Percentiles rank a stretch among this genome's conserved stretches.
phyloP scores from a whole-genome alignment of 352 stramenopile species.

The Globisporangium middletonii region DNA sequence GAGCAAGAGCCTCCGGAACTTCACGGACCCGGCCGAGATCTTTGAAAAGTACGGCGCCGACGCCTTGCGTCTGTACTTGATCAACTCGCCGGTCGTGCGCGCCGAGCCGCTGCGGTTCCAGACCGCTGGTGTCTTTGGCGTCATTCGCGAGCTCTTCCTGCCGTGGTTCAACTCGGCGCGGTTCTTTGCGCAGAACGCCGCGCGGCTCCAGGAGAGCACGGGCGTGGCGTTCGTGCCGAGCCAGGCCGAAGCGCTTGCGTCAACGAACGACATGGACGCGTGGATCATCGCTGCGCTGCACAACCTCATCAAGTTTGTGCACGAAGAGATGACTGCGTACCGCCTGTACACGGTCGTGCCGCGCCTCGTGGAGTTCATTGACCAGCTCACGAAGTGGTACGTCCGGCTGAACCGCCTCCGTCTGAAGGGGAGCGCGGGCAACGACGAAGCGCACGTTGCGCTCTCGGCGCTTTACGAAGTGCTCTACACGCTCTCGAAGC shows the following conservation, averaged over 20 bases:
- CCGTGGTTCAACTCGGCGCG: constrained; percentile 99
- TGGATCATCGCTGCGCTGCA: constrained; percentile 98
- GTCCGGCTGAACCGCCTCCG: constrained; percentile 97
- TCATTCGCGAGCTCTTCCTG: constrained; percentile 98
- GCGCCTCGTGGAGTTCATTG: constrained; percentile 96
- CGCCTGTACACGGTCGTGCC: constrained; percentile 99
- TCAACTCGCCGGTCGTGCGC: constrained; percentile 99
- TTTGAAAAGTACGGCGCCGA: constrained; percentile 98
- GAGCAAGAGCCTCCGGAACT: constrained; percentile 99
- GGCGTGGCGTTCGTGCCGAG: constrained; percentile 88
- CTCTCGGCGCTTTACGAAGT: constrained; percentile 98
- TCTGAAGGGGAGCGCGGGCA: constrained; percentile 93
- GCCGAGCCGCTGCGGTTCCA: constrained; percentile 98
- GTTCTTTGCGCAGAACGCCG: constrained; percentile 98
- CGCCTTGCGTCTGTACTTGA: constrained; percentile 98
- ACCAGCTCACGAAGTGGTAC: constrained; percentile 99
- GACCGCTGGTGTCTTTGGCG: constrained; percentile 93
- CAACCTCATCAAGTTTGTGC: constrained; percentile 97
- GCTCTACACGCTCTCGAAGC: constrained; percentile 90
- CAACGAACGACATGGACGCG: constrained; percentile 97
- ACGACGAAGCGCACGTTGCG: constrained; percentile 76
- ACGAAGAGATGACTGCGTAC: constrained; percentile 98
- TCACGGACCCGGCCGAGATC: constrained; percentile 92
- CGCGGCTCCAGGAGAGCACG: constrained; percentile 88
- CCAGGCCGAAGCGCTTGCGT: constrained; percentile 78